A percentile compares a stretch with the other conserved stretches of the same genome.
These are phyloP conservation scores for Calonectria crousiana DNA, from an alignment of 2,329 filamentous ascomycete species.

Conservation along the genomic window DNA sequence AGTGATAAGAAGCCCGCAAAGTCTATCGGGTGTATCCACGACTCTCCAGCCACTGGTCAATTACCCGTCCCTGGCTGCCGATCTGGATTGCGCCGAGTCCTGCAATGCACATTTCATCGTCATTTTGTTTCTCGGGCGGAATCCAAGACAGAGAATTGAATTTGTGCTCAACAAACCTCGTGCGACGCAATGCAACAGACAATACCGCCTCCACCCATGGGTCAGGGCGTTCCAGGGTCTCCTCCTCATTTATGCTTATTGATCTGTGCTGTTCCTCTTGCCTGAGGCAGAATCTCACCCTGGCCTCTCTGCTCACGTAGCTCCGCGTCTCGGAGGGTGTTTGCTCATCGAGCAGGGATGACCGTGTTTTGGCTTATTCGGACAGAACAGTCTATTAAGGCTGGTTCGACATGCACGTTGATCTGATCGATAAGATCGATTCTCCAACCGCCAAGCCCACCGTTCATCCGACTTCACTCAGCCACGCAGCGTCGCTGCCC, in stretches of 20 bases:
- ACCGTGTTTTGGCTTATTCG: not conserved
- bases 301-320: not conserved
- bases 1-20: not conserved
- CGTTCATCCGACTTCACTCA: not conserved
- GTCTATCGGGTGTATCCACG: constrained; percentile 2
- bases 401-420: constrained; percentile 37
- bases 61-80: not conserved
- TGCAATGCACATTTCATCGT: not conserved
- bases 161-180: not conserved
- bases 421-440: constrained; percentile 47
- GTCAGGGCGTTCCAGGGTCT: not conserved
- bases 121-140: not conserved
- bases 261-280: not conserved
- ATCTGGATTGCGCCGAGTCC: constrained; percentile 1
- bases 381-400: constrained; percentile 27
- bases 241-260: constrained; percentile 2
- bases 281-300: constrained; percentile 22
- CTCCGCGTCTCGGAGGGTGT: constrained; percentile 1
- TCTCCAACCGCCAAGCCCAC: not conserved
- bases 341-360: not conserved
- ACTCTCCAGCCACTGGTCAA: not conserved
- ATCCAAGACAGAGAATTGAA: constrained; percentile 9
- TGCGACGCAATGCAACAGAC: not conserved
- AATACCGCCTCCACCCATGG: not conserved
- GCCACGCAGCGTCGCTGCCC: not conserved